phyloP scores from a whole-genome alignment of 139 green algal genomes.

The Deuterostichococcus epilithicus region DNA sequence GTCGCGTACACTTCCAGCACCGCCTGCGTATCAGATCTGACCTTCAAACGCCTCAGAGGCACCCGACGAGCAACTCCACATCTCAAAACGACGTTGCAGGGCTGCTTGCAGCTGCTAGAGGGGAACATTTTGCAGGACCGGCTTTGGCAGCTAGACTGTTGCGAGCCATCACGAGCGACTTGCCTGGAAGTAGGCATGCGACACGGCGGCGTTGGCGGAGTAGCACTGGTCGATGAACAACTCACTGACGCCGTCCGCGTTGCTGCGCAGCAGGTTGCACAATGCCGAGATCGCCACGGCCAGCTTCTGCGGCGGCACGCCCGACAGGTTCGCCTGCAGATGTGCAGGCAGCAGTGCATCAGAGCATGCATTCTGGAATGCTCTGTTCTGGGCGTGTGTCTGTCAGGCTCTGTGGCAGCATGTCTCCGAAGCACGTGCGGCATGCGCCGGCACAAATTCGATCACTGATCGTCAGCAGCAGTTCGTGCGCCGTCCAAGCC shows the following conservation, averaged over 20 bases:
- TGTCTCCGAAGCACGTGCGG: no score
- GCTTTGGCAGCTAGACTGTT: neutral
- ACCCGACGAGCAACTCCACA: neutral
- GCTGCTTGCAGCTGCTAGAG: neutral
- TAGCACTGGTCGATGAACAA: slow-evolving; percentile 77
- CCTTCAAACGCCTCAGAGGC: neutral
- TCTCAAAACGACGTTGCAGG: neutral
- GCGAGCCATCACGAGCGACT: neutral
- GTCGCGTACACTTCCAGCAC: slow-evolving; percentile 68
- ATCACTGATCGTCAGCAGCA: no score
- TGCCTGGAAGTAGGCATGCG: slow-evolving; percentile 70
- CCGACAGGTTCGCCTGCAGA: neutral
- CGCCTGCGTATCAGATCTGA: slow-evolving; percentile 37
- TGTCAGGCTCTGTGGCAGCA: no score
- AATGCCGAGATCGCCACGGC: slow-evolving; percentile 46
- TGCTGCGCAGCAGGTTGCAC: slow-evolving; percentile 55
- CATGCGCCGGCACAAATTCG: no score
- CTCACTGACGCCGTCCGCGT: slow-evolving; percentile 43
- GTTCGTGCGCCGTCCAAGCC: no score
- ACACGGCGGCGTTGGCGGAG: slow-evolving; percentile 37
- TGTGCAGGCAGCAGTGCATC: no score
- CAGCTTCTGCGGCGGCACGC: slow-evolving; percentile 13
- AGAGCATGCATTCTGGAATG: neutral
- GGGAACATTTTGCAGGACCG: neutral
- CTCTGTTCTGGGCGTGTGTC: neutral